Evolutionary conservation across 2,329 filamentous ascomycete species (phyloP).

Genomic region (Fusarium nisikadoi): DNA sequence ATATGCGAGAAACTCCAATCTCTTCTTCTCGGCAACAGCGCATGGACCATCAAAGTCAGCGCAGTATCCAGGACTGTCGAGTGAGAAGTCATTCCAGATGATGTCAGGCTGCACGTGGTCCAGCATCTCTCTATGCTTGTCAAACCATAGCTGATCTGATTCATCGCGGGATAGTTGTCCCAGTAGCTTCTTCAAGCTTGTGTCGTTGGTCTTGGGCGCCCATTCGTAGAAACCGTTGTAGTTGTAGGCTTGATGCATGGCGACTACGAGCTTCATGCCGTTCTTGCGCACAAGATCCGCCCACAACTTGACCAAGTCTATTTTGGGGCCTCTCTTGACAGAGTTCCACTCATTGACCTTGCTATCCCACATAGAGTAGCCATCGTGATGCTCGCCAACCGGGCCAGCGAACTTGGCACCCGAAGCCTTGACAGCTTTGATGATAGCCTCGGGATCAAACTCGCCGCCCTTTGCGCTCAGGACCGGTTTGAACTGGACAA

Average conservation of each 20-base stretch:
- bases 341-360: constrained; percentile 24
- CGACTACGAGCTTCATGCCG: constrained; percentile 16
- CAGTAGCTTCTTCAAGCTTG: neutral
- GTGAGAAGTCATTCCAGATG: constrained; percentile 20
- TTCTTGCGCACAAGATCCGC: constrained; percentile 6
- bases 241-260: constrained; percentile 27
- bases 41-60: constrained; percentile 2
- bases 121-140: constrained; percentile 17
- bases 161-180: neutral
- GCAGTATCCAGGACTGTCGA: constrained; percentile 2
- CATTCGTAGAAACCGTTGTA: constrained; percentile 18
- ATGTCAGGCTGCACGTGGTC: constrained; percentile 18
- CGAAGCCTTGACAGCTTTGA: constrained; percentile 7
- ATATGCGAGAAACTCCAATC: constrained; percentile 5
- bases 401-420: constrained; percentile 19
- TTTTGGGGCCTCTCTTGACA: constrained; percentile 4
- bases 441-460: constrained; percentile 9
- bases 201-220: constrained; percentile 11
- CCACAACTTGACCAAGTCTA: constrained; percentile 15
- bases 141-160: constrained; percentile 6
- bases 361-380: constrained; percentile 24
- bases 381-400: constrained; percentile 20
- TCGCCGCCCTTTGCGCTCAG: neutral
- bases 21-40: constrained; percentile 1
- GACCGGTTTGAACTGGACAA: constrained; percentile 14